Base-by-base conservation (phyloP, 768 basidiomycete genomes). In the Dacryopinax spathularia region DNA sequence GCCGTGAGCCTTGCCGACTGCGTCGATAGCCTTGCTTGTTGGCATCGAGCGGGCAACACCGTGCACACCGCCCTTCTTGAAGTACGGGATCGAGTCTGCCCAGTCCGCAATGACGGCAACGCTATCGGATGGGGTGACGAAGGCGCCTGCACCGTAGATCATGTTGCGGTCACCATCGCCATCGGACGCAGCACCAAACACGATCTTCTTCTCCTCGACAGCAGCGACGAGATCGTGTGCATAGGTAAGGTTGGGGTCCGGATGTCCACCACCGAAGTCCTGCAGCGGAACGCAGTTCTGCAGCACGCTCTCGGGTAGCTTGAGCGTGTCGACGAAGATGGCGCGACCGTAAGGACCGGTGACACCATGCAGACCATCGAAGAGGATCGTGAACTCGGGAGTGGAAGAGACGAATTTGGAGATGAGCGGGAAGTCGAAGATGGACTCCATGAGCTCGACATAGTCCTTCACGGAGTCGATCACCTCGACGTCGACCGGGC, bases 41-140 rank as follows among this genome's bases (percentile, higher is more conserved):
- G 96, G 96, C 96, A 99, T 99, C 70, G 87, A 89, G 69, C 96
- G 83, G 1, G 96, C 96, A 48, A 99, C 78, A 63, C 96, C 96
- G 77, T 97, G 97, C 67, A 98, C 82, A 44, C 95, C 95, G 34
- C 84, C 84, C 69, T 85, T 81, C 74, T 88, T 86, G 80, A 94
- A 95, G 78, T 94, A 94, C 12, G 92, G 92, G 68, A 94, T 93
- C 62, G 80, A 80, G 64, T 93, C 83, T 15, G 90, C 72, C 91
- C 91, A 97, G 75, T 98, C 87, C 33, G 96, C 96, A 71, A 99
- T 99, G 78, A 99, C 92, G 29, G 96, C 96, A 65, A 99, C 95
- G 9, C 91, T 94, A 76, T 99, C 96, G 7, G 87, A 89, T 16
- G 96, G 96, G 12, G 95, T 98, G 66, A 99, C 96, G 74, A 99